Conservation (phyloP, 768 basidiomycete species). For the Serendipita sp. region DNA sequence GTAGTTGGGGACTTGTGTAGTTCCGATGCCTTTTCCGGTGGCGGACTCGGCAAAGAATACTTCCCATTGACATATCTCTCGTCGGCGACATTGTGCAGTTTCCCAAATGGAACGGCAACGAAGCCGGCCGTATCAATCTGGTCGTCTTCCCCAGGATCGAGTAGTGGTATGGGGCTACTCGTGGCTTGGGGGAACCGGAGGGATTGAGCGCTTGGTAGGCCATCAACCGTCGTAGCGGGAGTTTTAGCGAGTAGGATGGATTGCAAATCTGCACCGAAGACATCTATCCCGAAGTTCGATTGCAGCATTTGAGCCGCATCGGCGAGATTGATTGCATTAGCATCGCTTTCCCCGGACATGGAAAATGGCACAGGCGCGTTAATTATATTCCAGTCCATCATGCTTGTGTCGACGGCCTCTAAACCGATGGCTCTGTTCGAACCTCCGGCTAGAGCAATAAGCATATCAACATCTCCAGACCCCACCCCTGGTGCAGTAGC, state of each 20-base stretch:
- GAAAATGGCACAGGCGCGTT: background rate
- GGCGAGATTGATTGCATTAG: background rate
- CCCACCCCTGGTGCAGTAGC: background rate
- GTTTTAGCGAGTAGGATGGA: background rate
- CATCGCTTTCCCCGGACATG: background rate
- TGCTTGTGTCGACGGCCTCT: background rate
- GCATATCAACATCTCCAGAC: background rate
- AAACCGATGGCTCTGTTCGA: background rate
- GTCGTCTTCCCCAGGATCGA: background rate
- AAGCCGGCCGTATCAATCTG: background rate
- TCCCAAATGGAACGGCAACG: background rate
- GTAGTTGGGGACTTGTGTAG: background rate
- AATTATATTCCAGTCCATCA: background rate
- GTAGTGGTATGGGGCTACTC: background rate
- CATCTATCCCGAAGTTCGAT: background rate
- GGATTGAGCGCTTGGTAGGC: background rate
- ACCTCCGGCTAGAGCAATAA: background rate
- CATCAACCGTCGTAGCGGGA: background rate
- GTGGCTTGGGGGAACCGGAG: background rate
- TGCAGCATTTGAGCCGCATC: background rate
- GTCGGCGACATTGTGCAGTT: background rate
- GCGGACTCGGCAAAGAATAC: constrained; percentile 3
- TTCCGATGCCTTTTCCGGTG: background rate
- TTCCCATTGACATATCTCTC: background rate
- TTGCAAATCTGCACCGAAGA: background rate